These are phyloP conservation scores for Vanilla planifolia DNA, from an alignment of 106 monocot species.

Conservation along the genomic window DNA sequence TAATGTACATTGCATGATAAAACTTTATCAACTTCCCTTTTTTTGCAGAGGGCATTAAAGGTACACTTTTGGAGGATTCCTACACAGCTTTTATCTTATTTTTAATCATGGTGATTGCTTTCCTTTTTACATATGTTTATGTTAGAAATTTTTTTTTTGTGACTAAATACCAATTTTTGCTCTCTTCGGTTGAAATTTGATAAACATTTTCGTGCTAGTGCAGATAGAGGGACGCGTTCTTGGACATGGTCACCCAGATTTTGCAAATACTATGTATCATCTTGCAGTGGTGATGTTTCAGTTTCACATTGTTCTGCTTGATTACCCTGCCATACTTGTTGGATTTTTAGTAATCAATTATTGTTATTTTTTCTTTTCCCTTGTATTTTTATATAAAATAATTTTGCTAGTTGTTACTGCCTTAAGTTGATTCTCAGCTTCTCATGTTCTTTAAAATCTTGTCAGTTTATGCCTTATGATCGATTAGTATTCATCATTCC, in stretches of 20 bases:
- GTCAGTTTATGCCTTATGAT: too few species aligned
- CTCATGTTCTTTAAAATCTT: too few species aligned
- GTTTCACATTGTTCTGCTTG: not conserved
- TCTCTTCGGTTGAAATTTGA: not conserved
- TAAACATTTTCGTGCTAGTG: constrained; percentile 6
- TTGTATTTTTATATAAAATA: too few species aligned
- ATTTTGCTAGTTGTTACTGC: too few species aligned
- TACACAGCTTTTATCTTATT: constrained; percentile 6
- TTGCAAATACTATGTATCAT: constrained; percentile 93
- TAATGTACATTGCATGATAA: not conserved
- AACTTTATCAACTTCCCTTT: constrained; percentile 13
- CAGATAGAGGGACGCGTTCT: constrained; percentile 90
- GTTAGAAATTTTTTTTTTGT: not conserved
- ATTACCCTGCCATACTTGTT: too few species aligned
- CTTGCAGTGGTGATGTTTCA: constrained; percentile 64
- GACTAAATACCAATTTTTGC: not conserved
- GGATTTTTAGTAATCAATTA: too few species aligned
- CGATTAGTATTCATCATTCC: too few species aligned
- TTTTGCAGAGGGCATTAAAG: constrained; percentile 84
- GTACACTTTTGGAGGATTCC: constrained; percentile 24
- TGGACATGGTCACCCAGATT: constrained; percentile 67
- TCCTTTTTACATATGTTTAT: not conserved
- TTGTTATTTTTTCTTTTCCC: too few species aligned
- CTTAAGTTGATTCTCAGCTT: too few species aligned
- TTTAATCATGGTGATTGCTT: constrained; percentile 6